Base-by-base conservation (phyloP, 2,329 filamentous ascomycete genomes). In the Tolypocladium endophyticum region DNA sequence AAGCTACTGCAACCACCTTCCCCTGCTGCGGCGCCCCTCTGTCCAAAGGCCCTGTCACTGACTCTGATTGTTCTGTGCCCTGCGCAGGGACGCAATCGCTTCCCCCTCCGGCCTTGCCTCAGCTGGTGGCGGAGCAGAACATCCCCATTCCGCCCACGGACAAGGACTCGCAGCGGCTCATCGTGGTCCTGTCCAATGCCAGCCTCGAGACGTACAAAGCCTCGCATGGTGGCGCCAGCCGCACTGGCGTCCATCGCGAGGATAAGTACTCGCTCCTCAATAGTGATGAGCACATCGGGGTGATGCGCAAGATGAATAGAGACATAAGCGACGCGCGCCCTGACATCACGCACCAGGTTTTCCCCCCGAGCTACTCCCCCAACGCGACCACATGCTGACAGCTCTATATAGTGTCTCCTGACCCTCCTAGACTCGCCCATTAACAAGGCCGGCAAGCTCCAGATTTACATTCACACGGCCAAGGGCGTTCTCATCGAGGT, bases 261-360 rank as follows among this genome's bases (percentile, higher is more conserved):
- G 93, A 97, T 73, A 97, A 97, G 76, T 99, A 96, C 77, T 96
- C 93, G 62, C 81, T 99, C 58, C 86, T 99, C 70, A 99, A 99
- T 81, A 97, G 92, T 76, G 94, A 99, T 72, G 94, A 99, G 77
- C 94, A 99, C 73, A 99, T 99, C 67, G 94, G 94, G 63, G 89
- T 97, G 65, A 96, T 99, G 92, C 88, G 94, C 70, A 99, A 97
- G 81, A 97, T 97, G 93, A 96, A 96, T 73, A 85, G 94, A 68
- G 94, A 99, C 73, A 97, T 99, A 66, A 97, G 92, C 73, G 94
- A 99, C 76, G 94, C 94, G 62, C 87, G 94, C 67, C 94, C 94
- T 53, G 94, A 99, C 76, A 99, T 99, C 70, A 96, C 94, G 54
- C 94, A 99, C 74, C 94, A 97, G 90, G 93, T 97, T 64, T 68